Evolutionary conservation across 106 monocot genomes (phyloP).

Genomic region (Alisma plantagoaquatica): DNA sequence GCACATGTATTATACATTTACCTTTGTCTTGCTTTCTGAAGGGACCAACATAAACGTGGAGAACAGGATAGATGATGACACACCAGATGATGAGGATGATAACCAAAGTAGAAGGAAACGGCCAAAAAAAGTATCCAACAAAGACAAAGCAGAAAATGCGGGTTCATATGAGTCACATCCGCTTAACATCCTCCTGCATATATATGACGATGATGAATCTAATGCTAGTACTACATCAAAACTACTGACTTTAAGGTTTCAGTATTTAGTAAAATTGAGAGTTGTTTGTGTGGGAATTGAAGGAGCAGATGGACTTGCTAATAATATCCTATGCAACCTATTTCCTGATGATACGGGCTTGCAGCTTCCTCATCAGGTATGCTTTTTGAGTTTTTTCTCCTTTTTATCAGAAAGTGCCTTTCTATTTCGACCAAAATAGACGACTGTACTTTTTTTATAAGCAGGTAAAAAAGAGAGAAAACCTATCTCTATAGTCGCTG

Average conservation of each 20-base stretch:
- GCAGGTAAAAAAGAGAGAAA: too few species aligned
- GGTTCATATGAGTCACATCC: constrained; percentile 62
- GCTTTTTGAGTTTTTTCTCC: background rate
- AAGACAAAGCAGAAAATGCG: constrained; percentile 33
- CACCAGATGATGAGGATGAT: constrained; percentile 89
- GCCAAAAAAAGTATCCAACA: constrained; percentile 42
- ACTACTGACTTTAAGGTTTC: constrained; percentile 56
- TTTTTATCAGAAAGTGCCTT: background rate
- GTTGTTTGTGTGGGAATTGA: constrained; percentile 88
- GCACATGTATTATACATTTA: too few species aligned
- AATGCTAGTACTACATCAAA: constrained; percentile 32
- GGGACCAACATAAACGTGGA: too few species aligned
- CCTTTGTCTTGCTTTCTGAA: too few species aligned
- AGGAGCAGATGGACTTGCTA: constrained; percentile 38
- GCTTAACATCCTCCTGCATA: constrained; percentile 52
- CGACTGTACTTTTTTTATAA: too few species aligned
- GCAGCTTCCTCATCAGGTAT: constrained; percentile 76
- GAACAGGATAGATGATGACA: constrained; percentile 62
- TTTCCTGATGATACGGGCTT: constrained; percentile 90
- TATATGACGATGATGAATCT: constrained; percentile 55
- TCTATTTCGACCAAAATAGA: background rate
- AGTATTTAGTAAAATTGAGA: constrained; percentile 80
- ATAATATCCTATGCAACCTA: constrained; percentile 78
- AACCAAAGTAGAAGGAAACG: constrained; percentile 78
- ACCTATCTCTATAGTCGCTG: too few species aligned